Evolutionary conservation across 805 yeast genomes (phyloP).

Genomic region (Kluyveromyces lactis): DNA sequence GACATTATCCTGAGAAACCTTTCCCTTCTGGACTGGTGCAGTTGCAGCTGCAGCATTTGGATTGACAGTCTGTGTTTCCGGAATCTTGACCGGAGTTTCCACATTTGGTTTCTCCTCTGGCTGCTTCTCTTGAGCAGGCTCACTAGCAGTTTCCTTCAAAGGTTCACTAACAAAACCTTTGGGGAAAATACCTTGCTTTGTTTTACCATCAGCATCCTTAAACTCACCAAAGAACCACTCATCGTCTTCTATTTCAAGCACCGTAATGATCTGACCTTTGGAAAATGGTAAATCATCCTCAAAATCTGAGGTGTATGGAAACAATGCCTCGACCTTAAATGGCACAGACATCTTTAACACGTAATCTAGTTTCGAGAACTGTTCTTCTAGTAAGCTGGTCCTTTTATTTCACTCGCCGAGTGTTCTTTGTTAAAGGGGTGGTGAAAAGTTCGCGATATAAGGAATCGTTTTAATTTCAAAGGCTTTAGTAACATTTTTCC

Average conservation of each 20-base stretch:
- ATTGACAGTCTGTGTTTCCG: background rate
- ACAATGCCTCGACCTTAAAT: slow-evolving; percentile 60
- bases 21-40: no score
- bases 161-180: slow-evolving; percentile 58
- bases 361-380: no score
- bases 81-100: background rate
- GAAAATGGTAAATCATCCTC: slow-evolving; percentile 76
- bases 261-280: slow-evolving; percentile 63
- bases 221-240: slow-evolving; percentile 84
- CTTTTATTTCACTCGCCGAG: no score
- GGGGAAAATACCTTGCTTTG: slow-evolving; percentile 75
- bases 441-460: no score
- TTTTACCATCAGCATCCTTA: slow-evolving; percentile 33
- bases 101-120: slow-evolving; percentile 7
- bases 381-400: no score
- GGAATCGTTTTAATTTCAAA: no score
- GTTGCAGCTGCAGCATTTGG: no score
- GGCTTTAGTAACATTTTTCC: no score
- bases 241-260: slow-evolving; percentile 74
- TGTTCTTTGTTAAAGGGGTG: no score
- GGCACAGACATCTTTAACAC: slow-evolving; percentile 30
- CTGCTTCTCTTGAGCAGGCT: background rate
- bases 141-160: background rate
- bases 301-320: slow-evolving; percentile 59
- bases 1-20: background rate